Evolutionary conservation across 345 rosid genomes (phyloP), one percentile per base, ranked within the genome.

Genomic region (Citrus sinensis): DNA sequence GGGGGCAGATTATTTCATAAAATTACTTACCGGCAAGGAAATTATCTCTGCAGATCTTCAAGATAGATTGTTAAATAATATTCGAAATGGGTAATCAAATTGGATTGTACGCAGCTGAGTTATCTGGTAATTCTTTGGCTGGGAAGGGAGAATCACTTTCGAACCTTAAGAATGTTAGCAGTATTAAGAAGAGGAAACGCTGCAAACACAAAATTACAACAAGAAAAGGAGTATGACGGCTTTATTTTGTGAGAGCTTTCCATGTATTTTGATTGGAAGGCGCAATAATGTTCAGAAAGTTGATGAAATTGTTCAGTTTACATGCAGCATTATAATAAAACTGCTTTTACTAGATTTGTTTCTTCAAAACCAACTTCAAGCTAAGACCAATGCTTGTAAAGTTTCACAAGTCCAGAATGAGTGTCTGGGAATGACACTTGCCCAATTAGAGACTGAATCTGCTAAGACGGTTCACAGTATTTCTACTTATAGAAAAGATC

Each of bases 1-100:
- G 71, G 74, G 76, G 71, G 80, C 77, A 14, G 62, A 60, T 72
- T 74, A 78, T 59, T 84, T 85, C 5, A 17, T 87, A 10, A 67
- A 71, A 59, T 51, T 79, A 35, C 84, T 80, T 0, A 4, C 29
- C 68, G 77, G 75, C 46, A 73, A 69, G 73, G 70, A 59, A 60
- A 64, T 80, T 42, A 71, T 84, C 65, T 74, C 84, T 7, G 27
- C 5, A 5, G 85, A 68, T 17, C 42, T 80, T 54, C 73, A 39
- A 42, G 63, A 81, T 17, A 68, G 71, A 60, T 77, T 82, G 63
- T 62, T 85, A 87, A 59, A 56, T 55, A 60, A 42, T 35, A 32
- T 69, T 2, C 80, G 35, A n/a, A 67, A 37, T 17, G 64, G 19
- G 56, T 65, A 78, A 3, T 39, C 32, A 30, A 68, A 29, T 58